phyloP scores from a whole-genome alignment of 2,329 filamentous ascomycete species.

The Pezicula rhizophila region DNA sequence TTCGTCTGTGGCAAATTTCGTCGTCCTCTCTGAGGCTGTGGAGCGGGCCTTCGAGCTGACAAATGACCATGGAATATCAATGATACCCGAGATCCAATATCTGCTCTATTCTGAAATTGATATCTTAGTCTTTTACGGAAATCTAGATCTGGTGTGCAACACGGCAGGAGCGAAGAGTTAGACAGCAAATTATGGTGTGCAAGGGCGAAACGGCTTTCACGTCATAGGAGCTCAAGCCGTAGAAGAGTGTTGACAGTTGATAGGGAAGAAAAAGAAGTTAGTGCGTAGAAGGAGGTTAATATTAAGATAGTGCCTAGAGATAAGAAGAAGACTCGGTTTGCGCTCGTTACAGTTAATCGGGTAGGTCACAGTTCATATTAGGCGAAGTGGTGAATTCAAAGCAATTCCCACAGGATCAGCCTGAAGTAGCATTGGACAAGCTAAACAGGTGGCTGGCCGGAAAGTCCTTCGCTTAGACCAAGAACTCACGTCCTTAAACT shows the following conservation, averaged over 20 bases:
- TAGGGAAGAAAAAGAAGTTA: constrained; percentile 9
- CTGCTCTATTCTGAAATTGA: constrained; percentile 58
- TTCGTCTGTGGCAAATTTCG: constrained; percentile 41
- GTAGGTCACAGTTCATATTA: constrained; percentile 30
- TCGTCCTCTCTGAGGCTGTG: constrained; percentile 39
- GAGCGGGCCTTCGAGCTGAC: constrained; percentile 37
- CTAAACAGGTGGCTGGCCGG: constrained; percentile 15
- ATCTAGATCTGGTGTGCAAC: constrained; percentile 56
- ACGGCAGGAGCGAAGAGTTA: constrained; percentile 25
- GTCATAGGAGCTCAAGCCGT: constrained; percentile 21
- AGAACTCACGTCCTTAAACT: too few species aligned
- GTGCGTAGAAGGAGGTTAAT: constrained; percentile 15
- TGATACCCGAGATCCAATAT: constrained; percentile 49
- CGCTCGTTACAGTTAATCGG: constrained; percentile 28
- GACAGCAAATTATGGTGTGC: constrained; percentile 35
- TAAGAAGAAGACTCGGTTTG: constrained; percentile 18
- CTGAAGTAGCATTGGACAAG: constrained; percentile 18
- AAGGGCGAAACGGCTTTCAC: constrained; percentile 37
- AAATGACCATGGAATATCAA: constrained; percentile 55
- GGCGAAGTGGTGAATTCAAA: not conserved
- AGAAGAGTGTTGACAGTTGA: constrained; percentile 12
- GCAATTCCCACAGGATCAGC: constrained; percentile 18
- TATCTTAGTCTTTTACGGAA: constrained; percentile 63
- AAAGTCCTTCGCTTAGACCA: not conserved
- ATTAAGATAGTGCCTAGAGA: constrained; percentile 14